Evolutionary conservation across 345 rosid species (phyloP).

Genomic region (Hypericum perforatum): DNA sequence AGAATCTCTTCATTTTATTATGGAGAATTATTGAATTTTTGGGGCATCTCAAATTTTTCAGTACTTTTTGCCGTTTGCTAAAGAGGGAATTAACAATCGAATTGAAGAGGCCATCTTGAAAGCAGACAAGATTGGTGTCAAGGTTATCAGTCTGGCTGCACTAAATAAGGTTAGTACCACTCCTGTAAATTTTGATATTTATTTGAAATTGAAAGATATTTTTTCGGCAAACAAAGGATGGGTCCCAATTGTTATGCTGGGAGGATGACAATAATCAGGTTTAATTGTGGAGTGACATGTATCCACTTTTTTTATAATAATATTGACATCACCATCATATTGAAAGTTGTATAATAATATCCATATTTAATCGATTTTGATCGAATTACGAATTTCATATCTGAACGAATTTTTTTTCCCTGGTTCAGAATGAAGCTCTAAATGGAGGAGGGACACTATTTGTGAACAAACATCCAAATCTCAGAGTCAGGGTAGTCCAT

Average conservation of each 20-base stretch:
- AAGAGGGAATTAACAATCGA: constrained; percentile 63
- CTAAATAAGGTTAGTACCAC: constrained; percentile 50
- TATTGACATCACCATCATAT: no score
- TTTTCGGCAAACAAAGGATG: neutral
- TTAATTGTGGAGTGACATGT: no score
- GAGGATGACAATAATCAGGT: no score
- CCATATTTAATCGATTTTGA: no score
- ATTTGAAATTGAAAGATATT: neutral
- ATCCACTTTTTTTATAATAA: no score
- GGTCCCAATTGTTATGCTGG: no score
- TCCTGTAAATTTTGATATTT: neutral
- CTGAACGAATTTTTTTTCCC: neutral
- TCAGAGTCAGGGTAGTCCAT: constrained; percentile 83
- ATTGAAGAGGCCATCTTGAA: constrained; percentile 74
- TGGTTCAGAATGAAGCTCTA: constrained; percentile 69
- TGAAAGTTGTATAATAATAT: no score
- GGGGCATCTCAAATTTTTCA: constrained; percentile 18
- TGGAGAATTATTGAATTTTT: neutral
- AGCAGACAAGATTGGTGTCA: constrained; percentile 76
- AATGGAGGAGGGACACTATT: constrained; percentile 95
- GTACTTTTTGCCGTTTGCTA: constrained; percentile 96
- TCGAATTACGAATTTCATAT: neutral
- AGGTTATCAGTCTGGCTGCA: constrained; percentile 97
- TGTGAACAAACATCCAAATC: constrained; percentile 70
- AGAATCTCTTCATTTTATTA: neutral